phyloP scores from a whole-genome alignment of 805 yeast genomes.

The Pichia gijzeniarum region DNA sequence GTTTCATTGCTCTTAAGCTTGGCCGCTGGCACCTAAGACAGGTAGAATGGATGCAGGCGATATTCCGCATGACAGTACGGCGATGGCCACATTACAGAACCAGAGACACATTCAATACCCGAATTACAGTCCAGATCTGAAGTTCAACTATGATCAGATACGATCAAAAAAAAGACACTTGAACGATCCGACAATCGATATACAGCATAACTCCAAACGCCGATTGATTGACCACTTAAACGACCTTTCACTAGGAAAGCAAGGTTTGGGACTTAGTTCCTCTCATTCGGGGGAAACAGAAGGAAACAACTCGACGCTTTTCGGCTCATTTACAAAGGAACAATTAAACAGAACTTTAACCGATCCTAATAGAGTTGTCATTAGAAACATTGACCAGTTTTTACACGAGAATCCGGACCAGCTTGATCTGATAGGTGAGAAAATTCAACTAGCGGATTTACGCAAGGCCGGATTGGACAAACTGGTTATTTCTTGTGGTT shows the following conservation, averaged over 20 bases:
- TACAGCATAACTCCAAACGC: conserved; percentile 10
- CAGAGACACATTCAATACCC: no score
- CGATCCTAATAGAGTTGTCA: conserved; percentile 14
- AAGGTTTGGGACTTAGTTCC: not conserved
- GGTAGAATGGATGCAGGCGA: no score
- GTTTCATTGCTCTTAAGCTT: no score
- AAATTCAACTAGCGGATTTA: conserved; percentile 11
- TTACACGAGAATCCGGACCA: conserved; percentile 19
- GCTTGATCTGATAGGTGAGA: conserved; percentile 12
- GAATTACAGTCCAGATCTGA: no score
- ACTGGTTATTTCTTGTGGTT: conserved; percentile 13
- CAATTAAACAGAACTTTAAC: conserved; percentile 7
- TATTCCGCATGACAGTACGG: no score
- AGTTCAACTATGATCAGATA: no score
- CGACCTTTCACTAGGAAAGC: conserved; percentile 5
- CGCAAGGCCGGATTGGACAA: conserved; percentile 9
- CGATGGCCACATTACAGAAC: no score
- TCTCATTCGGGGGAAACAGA: not conserved
- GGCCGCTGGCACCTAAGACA: no score
- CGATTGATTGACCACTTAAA: conserved; percentile 12
- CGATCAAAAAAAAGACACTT: conserved; percentile 6
- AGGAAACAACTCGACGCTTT: conserved; percentile 1
- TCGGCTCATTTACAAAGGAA: conserved; percentile 10
- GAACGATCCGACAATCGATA: conserved; percentile 1
- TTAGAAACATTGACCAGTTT: conserved; percentile 20